Conservation (phyloP, 2,329 filamentous ascomycete species). For the Aspergillus phoenicis region DNA sequence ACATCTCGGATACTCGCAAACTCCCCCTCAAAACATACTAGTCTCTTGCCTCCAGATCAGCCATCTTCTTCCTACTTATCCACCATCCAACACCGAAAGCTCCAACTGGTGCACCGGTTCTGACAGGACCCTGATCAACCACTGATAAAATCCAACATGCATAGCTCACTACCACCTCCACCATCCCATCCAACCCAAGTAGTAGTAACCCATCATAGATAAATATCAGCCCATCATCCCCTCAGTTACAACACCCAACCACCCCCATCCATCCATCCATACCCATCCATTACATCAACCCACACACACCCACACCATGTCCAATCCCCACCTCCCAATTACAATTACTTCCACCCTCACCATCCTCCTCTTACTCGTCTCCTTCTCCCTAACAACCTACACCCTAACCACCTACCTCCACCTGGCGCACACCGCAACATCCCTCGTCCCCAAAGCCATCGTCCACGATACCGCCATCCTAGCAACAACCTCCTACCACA, state of each 20-base stretch:
- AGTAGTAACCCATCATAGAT: too few species aligned
- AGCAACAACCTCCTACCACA: neutral
- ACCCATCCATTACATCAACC: too few species aligned
- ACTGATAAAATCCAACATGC: neutral
- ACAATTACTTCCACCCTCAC: neutral
- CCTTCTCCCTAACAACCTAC: neutral
- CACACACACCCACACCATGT: too few species aligned
- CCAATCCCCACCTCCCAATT: neutral
- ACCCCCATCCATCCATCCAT: too few species aligned
- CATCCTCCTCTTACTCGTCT: neutral
- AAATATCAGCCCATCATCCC: too few species aligned
- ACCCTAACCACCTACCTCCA: neutral
- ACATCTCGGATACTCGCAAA: neutral
- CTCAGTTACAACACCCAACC: too few species aligned
- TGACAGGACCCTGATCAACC: neutral
- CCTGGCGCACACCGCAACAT: neutral
- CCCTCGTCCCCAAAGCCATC: neutral
- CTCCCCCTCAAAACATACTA: conserved; percentile 1
- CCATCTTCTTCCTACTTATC: neutral
- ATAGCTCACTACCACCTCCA: neutral
- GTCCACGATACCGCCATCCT: neutral
- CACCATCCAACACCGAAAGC: neutral
- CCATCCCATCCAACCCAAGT: too few species aligned
- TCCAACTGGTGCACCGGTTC: too few species aligned
- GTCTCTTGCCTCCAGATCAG: neutral